Percentiles rank a stretch among this genome's conserved stretches.
Conservation (phyloP, 176 grass and related monocot genomes). For the Urochloa ruziziensis region DNA sequence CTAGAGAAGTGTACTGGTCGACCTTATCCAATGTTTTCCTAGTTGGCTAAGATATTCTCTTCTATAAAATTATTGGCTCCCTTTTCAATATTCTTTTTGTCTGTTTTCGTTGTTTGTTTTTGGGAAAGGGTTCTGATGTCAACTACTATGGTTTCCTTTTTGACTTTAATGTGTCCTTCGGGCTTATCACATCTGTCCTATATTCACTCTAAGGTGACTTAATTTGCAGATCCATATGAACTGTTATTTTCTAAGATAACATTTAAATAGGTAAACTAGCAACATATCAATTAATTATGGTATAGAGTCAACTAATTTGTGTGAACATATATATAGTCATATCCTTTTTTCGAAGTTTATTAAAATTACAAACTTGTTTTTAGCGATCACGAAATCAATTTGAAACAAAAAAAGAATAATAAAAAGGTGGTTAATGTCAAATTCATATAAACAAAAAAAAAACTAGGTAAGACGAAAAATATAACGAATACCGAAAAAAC, state of each 20-base stretch:
- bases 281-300: neutral
- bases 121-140: neutral
- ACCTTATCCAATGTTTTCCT: neutral
- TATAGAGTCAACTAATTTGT: neutral
- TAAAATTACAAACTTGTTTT: neutral
- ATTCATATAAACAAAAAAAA: too few relatives aligned
- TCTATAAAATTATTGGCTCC: neutral
- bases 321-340: neutral
- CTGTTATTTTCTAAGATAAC: neutral
- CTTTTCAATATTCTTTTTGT: conserved; percentile 4
- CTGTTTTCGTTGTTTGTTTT: neutral
- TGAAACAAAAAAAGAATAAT: too few relatives aligned
- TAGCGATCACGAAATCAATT: neutral
- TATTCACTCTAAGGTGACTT: neutral
- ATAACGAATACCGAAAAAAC: too few relatives aligned
- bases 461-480: too few relatives aligned
- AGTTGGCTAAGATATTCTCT: neutral
- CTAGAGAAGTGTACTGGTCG: neutral
- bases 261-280: neutral
- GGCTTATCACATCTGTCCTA: neutral
- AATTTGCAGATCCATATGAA: neutral
- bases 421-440: too few relatives aligned
- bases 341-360: neutral
- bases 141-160: neutral
- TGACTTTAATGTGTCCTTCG: neutral